Percentiles rank a stretch among this genome's conserved stretches.
These are phyloP conservation scores for Sequoia sempervirens DNA, from an alignment of 75 land plant species.

Conservation along the genomic window DNA sequence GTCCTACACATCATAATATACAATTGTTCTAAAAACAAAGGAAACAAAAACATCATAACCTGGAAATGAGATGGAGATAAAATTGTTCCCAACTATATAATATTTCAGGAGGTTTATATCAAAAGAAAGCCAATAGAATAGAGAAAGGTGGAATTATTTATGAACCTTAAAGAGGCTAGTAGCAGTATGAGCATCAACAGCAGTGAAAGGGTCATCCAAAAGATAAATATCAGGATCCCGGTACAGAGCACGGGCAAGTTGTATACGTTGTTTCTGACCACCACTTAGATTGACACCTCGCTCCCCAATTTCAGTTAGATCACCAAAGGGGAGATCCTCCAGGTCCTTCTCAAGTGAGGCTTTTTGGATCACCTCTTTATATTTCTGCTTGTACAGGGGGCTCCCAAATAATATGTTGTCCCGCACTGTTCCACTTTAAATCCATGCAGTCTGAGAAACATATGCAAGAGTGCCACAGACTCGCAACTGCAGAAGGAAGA, in stretches of 20 bases:
- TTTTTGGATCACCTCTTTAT: slow-evolving; percentile 17
- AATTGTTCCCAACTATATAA: background rate
- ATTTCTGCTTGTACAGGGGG: slow-evolving; percentile 14
- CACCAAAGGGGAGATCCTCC: slow-evolving; percentile 27
- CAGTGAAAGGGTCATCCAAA: slow-evolving; percentile 45
- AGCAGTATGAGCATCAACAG: slow-evolving; percentile 43
- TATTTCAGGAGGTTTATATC: slow-evolving; percentile 6
- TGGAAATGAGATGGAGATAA: background rate
- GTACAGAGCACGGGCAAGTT: slow-evolving; percentile 38
- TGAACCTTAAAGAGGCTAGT: slow-evolving; percentile 20
- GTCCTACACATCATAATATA: slow-evolving; percentile 34
- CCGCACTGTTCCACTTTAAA: slow-evolving; percentile 25
- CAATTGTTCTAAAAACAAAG: background rate
- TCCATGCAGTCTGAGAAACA: slow-evolving; percentile 38
- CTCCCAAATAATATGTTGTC: slow-evolving; percentile 32
- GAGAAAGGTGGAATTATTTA: background rate
- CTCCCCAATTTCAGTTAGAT: slow-evolving; percentile 38
- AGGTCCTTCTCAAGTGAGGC: slow-evolving; percentile 26
- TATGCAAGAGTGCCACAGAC: slow-evolving; percentile 25
- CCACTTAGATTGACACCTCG: slow-evolving; percentile 41
- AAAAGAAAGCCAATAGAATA: background rate
- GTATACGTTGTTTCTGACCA: slow-evolving; percentile 40
- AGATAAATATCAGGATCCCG: slow-evolving; percentile 38
- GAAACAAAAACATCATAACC: background rate
- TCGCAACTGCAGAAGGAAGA: slow-evolving; percentile 23